Percentiles rank a stretch among this genome's conserved stretches.
Conservation (phyloP, 2,329 filamentous ascomycete genomes). For the Penicillium sp. region DNA sequence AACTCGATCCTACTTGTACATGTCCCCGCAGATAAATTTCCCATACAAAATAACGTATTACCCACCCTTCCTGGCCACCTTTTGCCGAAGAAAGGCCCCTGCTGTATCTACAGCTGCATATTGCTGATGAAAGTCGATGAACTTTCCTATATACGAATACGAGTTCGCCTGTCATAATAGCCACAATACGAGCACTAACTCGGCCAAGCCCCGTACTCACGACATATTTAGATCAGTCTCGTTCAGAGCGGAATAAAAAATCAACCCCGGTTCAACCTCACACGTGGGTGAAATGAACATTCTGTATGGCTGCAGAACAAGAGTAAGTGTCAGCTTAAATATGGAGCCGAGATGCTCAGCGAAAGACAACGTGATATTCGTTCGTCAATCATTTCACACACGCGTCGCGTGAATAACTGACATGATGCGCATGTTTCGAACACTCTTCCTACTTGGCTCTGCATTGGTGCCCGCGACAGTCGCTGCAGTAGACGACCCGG, state of each 20-base stretch:
- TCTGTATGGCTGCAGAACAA: neutral
- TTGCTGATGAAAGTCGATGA: neutral
- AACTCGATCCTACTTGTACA: no score
- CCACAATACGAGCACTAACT: neutral
- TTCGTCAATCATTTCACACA: neutral
- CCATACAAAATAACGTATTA: no score
- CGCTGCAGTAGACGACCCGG: conserved; percentile 7
- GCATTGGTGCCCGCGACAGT: neutral
- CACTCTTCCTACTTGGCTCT: neutral
- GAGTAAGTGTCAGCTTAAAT: neutral
- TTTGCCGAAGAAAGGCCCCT: no score
- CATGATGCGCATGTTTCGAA: neutral
- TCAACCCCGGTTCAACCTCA: neutral
- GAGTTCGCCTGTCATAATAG: conserved; percentile 2
- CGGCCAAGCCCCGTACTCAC: conserved; percentile 4
- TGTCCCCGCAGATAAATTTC: no score
- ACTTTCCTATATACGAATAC: conserved; percentile 1
- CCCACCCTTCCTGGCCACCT: no score
- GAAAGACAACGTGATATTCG: neutral
- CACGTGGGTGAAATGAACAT: neutral
- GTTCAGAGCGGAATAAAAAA: neutral
- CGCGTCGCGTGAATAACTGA: neutral
- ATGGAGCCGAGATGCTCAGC: neutral
- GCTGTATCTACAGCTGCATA: no score
- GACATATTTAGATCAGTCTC: neutral